Conservation (phyloP, 768 basidiomycete species). For the Boletellus emodensis region DNA sequence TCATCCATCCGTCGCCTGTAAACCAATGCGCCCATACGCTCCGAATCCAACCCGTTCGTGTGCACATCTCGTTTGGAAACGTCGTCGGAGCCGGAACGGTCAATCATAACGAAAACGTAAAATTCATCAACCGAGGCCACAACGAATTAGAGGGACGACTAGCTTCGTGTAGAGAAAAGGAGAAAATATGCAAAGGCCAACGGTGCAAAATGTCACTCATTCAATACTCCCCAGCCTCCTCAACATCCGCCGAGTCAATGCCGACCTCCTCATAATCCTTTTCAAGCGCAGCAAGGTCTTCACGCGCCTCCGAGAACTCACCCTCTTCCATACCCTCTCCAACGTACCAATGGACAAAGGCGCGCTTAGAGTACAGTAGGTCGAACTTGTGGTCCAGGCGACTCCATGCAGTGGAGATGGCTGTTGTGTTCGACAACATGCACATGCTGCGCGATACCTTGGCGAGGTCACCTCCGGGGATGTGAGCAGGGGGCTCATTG, state of each 20-base stretch:
- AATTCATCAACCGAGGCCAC: constrained; percentile 30
- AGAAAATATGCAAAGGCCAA: too few relatives aligned
- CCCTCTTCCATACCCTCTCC: constrained; percentile 86
- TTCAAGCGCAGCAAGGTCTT: constrained; percentile 99
- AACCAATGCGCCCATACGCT: too few relatives aligned
- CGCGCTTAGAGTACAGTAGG: constrained; percentile 67
- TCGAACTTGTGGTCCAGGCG: constrained; percentile 78
- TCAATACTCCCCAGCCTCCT: constrained; percentile 50
- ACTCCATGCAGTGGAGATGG: constrained; percentile 72
- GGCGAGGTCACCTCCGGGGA: constrained; percentile 73
- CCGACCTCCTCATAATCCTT: constrained; percentile 92
- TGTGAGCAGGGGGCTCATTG: constrained; percentile 71
- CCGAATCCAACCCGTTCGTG: too few relatives aligned
- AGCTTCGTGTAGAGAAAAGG: constrained; percentile 24
- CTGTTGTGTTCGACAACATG: constrained; percentile 74
- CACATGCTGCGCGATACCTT: constrained; percentile 73
- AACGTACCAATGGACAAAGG: constrained; percentile 60
- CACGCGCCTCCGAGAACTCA: constrained; percentile 98
- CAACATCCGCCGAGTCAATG: constrained; percentile 46
- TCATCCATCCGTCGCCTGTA: too few relatives aligned
- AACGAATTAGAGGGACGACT: constrained; percentile 30
- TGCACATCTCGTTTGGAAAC: constrained; percentile 24
- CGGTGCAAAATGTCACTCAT: not conserved
- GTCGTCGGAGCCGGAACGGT: constrained; percentile 8
- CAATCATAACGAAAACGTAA: constrained; percentile 24